A percentile compares a stretch with the other conserved stretches of the same genome.
Evolutionary conservation across 2,329 filamentous ascomycete genomes (phyloP).

Genomic region (Cladophialophora immunda): DNA sequence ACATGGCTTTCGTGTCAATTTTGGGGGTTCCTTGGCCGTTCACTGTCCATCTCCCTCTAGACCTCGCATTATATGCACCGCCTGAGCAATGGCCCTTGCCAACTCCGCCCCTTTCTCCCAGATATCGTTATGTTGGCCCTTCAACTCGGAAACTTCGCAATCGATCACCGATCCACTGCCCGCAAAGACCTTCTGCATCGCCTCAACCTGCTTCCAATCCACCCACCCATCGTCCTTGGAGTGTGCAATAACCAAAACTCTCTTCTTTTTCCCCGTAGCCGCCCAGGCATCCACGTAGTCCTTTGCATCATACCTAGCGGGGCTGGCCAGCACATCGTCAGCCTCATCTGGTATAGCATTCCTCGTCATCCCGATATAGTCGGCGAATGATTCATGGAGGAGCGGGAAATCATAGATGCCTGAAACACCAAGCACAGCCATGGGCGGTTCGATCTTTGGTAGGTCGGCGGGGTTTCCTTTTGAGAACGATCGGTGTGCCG

Average conservation of each 20-base stretch:
- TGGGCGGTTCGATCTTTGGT: conserved; percentile 42
- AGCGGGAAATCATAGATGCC: conserved; percentile 56
- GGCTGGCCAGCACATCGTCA: conserved; percentile 52
- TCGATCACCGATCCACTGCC: conserved; percentile 54
- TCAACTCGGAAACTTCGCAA: conserved; percentile 46
- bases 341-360: conserved; percentile 52
- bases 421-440: conserved; percentile 52
- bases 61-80: conserved; percentile 28
- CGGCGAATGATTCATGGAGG: conserved; percentile 48
- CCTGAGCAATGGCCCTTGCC: conserved; percentile 46
- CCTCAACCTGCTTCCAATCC: conserved; percentile 48
- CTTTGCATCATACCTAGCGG: conserved; percentile 41
- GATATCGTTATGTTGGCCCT: conserved; percentile 52
- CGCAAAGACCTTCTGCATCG: conserved; percentile 61
- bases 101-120: conserved; percentile 53
- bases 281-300: conserved; percentile 39
- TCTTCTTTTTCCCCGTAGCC: conserved; percentile 46
- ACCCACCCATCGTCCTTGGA: conserved; percentile 54
- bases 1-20: background rate
- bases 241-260: conserved; percentile 51
- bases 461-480: conserved; percentile 13
- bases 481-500: conserved; percentile 27
- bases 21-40: background rate
- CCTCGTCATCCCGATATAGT: conserved; percentile 52
- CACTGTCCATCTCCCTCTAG: conserved; percentile 11